Base-by-base conservation (phyloP, 441 rosid genomes). In the Gossypium trilobum region DNA sequence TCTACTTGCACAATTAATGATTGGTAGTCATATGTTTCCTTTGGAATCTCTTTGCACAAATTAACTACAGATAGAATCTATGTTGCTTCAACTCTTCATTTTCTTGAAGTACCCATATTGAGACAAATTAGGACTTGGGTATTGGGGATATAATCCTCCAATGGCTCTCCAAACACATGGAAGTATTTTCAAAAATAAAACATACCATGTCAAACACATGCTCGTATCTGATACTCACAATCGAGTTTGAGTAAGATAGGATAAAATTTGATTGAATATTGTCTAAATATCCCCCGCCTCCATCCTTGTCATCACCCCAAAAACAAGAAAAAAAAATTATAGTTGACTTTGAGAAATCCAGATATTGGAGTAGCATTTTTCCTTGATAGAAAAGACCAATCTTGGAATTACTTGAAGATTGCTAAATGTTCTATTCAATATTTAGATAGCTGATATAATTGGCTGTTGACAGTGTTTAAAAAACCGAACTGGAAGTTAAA, bases 351-450 rank as follows among this genome's bases (percentile, higher is more conserved):
- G 50, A 66, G 57, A 66, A 66, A 48, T 23, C 27, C 19, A 20
- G 20, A 39, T 19, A 42, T 42, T 42, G 69, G 69, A 23, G 44
- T 39, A 8, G 44, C 11, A 39, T 39, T 39, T 46, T 25, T 39
- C 13, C 20, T 48, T 66, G 42, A 23, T 48, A 65, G 39, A 25
- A 50, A 66, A n/a, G 29, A 36, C 39, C 39, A 66, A 48, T 22
- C 9, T 66, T 66, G 71, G 56, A 66, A 48, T 48, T 66, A 23
- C 57, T 48, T 23, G 36, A 48, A 66, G 71, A 66, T 66, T 66
- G 13, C 39, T 13, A 23, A 44, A 13, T n/a, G 7, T 50, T 4
- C 55, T 50, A 50, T 67, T 23, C 56, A 8, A 23, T 48, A 67
- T 13, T 66, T 66, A 3, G 57, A 50, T 25, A 8, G 14, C 44